These are phyloP conservation scores for Cercis canadensis DNA, from an alignment of 306 rosid species.

Conservation along the genomic window DNA sequence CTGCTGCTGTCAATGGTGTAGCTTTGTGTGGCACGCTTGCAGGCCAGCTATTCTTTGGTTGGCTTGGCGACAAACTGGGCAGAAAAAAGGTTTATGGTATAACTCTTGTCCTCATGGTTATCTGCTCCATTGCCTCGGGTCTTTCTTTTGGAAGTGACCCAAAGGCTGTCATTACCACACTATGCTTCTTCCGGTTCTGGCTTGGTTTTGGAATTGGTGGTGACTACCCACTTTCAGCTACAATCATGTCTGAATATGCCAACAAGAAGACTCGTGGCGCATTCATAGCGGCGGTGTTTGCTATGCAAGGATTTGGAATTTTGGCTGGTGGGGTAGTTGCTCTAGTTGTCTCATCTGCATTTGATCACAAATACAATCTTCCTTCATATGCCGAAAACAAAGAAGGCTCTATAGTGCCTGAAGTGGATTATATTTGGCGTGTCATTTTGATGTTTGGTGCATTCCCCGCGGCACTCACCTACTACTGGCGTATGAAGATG, in stretches of 20 bases:
- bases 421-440: slow-evolving; percentile 84
- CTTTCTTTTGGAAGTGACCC: slow-evolving; percentile 61
- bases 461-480: slow-evolving; percentile 70
- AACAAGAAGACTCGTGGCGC: slow-evolving; percentile 93
- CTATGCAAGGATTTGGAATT: slow-evolving; percentile 96
- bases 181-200: slow-evolving; percentile 93
- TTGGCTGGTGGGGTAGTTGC: slow-evolving; percentile 78
- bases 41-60: slow-evolving; percentile 93
- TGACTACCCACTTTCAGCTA: slow-evolving; percentile 91
- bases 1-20: slow-evolving; percentile 80
- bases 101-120: slow-evolving; percentile 77
- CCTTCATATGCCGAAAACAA: slow-evolving; percentile 41
- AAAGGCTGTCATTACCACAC: slow-evolving; percentile 58
- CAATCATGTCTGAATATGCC: slow-evolving; percentile 95
- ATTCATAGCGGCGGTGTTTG: slow-evolving; percentile 87
- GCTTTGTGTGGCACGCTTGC: slow-evolving; percentile 76
- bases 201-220: slow-evolving; percentile 98
- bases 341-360: slow-evolving; percentile 57
- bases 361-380: slow-evolving; percentile 54
- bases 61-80: slow-evolving; percentile 94
- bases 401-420: slow-evolving; percentile 45
- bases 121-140: slow-evolving; percentile 73
- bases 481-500: slow-evolving; percentile 98
- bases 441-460: slow-evolving; percentile 77
- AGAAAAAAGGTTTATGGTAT: slow-evolving; percentile 79